Evolutionary conservation across 805 yeast species (phyloP).

Genomic region (Zygoascus bituminiphila): DNA sequence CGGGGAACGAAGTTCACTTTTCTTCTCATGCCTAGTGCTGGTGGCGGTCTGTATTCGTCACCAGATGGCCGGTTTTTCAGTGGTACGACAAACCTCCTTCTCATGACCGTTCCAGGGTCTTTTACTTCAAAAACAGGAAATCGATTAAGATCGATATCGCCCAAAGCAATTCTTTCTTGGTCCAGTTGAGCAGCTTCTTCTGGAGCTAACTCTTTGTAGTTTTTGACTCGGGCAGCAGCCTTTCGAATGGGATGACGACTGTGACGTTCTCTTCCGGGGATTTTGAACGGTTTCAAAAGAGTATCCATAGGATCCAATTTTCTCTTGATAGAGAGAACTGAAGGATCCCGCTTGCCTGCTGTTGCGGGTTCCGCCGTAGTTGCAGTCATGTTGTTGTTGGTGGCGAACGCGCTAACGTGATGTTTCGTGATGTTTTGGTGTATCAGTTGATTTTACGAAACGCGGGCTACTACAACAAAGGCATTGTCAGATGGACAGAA

Average conservation of each 20-base stretch:
- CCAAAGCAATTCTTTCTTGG: background rate
- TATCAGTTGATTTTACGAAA: no score
- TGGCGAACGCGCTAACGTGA: background rate
- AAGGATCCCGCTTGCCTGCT: no score
- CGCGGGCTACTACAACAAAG: no score
- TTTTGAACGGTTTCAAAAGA: conserved; percentile 12
- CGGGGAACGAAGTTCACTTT: conserved; percentile 66
- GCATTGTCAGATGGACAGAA: no score
- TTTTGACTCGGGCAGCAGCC: conserved; percentile 5
- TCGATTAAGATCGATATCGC: conserved; percentile 2
- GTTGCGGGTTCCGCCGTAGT: background rate
- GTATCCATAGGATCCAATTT: conserved; percentile 10
- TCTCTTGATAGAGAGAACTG: background rate
- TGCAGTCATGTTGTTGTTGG: background rate
- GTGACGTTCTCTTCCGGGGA: conserved; percentile 5
- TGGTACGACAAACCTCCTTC: conserved; percentile 15
- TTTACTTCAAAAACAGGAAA: conserved; percentile 9
- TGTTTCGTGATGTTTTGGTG: background rate
- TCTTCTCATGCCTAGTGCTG: conserved; percentile 77
- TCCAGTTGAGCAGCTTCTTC: conserved; percentile 2
- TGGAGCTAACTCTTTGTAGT: conserved; percentile 6
- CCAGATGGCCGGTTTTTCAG: conserved; percentile 14
- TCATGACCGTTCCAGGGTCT: conserved; percentile 7
- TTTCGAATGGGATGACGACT: background rate
- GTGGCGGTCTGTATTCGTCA: conserved; percentile 40